A percentile compares a stretch with the other conserved stretches of the same genome.
These are phyloP conservation scores for Boletus pseudopeckii DNA, from an alignment of 768 basidiomycete genomes.

Conservation along the genomic window DNA sequence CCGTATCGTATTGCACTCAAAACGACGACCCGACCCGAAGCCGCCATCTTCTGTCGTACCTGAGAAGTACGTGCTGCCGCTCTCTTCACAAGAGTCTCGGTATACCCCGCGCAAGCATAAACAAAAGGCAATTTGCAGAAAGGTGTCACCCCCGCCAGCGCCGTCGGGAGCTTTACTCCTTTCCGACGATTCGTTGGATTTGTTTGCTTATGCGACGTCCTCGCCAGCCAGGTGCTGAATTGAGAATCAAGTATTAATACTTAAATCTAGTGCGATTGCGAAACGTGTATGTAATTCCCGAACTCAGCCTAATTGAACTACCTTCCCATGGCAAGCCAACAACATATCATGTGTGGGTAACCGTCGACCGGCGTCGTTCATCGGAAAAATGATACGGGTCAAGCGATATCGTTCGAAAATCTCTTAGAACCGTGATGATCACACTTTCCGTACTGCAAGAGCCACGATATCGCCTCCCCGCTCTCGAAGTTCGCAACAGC, in stretches of 20 bases:
- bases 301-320: too few species aligned
- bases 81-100: conserved; percentile 5
- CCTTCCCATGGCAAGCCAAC: too few species aligned
- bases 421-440: background rate
- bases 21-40: conserved; percentile 1
- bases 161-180: conserved; percentile 12
- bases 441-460: background rate
- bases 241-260: background rate
- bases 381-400: background rate
- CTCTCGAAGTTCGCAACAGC: background rate
- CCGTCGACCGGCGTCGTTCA: background rate
- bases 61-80: conserved; percentile 11
- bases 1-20: conserved; percentile 34
- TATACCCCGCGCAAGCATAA: conserved; percentile 6
- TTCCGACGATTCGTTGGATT: conserved; percentile 51
- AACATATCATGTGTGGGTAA: background rate
- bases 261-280: background rate
- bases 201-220: conserved; percentile 40
- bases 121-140: conserved; percentile 4
- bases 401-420: background rate
- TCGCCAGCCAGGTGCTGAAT: conserved; percentile 26
- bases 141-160: background rate
- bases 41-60: conserved; percentile 12
- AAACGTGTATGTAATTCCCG: background rate
- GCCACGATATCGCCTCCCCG: background rate